phyloP scores from a whole-genome alignment of 2,329 filamentous ascomycete species.

The Calonectria ilicicola region DNA sequence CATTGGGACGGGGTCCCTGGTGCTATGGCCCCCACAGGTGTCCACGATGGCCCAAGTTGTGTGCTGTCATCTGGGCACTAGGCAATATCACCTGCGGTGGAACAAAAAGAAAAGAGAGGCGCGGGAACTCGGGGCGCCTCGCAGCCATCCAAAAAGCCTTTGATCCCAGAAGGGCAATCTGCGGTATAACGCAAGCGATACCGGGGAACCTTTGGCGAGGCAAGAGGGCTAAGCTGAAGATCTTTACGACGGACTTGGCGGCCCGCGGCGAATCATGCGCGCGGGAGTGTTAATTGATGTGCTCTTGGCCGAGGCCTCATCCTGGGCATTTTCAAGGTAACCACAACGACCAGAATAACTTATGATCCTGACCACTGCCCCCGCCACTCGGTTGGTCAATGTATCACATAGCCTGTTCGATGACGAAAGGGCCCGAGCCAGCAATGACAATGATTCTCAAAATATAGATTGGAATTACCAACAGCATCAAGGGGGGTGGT shows the following conservation, averaged over 20 bases:
- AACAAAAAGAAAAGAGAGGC: conserved; percentile 33
- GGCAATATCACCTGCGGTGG: conserved; percentile 38
- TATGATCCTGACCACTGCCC: conserved; percentile 10
- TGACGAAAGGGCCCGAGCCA: conserved; percentile 26
- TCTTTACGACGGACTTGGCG: conserved; percentile 8
- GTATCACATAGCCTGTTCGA: conserved; percentile 31
- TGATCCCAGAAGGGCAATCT: background rate
- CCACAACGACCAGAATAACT: conserved; percentile 5
- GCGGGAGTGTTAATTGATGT: conserved; percentile 8
- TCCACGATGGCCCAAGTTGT: conserved; percentile 20
- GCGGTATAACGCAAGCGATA: conserved; percentile 22
- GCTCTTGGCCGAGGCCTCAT: background rate
- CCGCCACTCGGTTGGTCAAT: conserved; percentile 24
- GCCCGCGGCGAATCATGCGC: conserved; percentile 15
- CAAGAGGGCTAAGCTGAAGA: conserved; percentile 13
- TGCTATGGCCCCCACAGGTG: conserved; percentile 30
- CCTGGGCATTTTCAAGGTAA: background rate
- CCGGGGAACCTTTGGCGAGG: conserved; percentile 28
- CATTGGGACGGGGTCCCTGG: conserved; percentile 32
- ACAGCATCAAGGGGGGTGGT: background rate
- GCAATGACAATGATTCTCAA: background rate
- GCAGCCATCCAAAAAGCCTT: background rate
- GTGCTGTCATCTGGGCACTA: conserved; percentile 31
- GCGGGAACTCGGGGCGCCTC: conserved; percentile 7
- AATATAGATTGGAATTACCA: background rate